phyloP scores from a whole-genome alignment of 2,329 filamentous ascomycete genomes.

The Xylariales sp. region DNA sequence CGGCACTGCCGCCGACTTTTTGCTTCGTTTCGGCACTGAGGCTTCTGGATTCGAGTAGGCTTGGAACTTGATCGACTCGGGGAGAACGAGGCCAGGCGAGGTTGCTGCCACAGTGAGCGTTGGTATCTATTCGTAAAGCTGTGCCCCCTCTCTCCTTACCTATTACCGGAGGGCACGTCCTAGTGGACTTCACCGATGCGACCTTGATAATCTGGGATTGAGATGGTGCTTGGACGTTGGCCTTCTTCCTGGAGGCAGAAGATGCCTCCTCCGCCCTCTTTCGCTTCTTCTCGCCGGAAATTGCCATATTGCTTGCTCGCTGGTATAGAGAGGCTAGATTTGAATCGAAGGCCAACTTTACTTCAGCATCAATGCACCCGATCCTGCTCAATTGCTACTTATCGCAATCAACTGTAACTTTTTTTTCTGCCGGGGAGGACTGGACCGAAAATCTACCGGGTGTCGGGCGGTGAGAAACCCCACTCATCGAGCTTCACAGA shows the following conservation, averaged over 20 bases:
- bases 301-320: slow-evolving; percentile 32
- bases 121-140: no score
- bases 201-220: slow-evolving; percentile 36
- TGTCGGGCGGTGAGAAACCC: slow-evolving; percentile 6
- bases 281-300: slow-evolving; percentile 44
- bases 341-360: not conserved
- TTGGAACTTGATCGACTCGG: slow-evolving; percentile 38
- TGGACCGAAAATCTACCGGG: not conserved
- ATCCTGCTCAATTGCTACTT: not conserved
- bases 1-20: slow-evolving; percentile 31
- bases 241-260: slow-evolving; percentile 46
- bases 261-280: slow-evolving; percentile 43
- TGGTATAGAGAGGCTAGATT: no score
- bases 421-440: slow-evolving; percentile 7
- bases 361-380: no score
- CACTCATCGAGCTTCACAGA: slow-evolving; percentile 2
- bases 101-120: no score
- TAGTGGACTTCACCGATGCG: slow-evolving; percentile 39
- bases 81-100: slow-evolving; percentile 34
- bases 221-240: slow-evolving; percentile 37
- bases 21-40: slow-evolving; percentile 32
- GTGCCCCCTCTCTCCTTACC: slow-evolving; percentile 34
- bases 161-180: slow-evolving; percentile 48
- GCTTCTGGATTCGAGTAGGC: slow-evolving; percentile 36
- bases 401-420: no score